Evolutionary conservation across 768 basidiomycete genomes (phyloP), one percentile per base, ranked within the genome.

Genomic region (Lentinula sp.): DNA sequence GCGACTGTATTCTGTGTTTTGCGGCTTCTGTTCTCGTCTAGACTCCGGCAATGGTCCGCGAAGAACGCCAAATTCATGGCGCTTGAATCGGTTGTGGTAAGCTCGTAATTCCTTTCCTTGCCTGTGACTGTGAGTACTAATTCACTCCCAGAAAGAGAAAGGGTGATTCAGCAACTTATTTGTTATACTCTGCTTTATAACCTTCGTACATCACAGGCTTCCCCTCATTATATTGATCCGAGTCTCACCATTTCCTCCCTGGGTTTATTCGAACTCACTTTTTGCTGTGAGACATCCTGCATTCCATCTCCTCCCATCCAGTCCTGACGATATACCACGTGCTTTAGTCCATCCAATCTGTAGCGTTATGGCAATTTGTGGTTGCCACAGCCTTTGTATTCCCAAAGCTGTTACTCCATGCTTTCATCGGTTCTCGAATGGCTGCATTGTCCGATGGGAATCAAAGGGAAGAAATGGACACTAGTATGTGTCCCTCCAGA

Each of bases 211-310:
- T 46, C 31, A 4, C 51, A 61, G 51, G 32, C 75, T 93, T 16
- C 87, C 87, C n/a, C 75, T 93, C 23, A 89, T 95, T 43, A 82
- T 92, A 64, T 80, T 95, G 51, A 87, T 94, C 62, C 85, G 92
- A 13, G 70, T 91, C 21, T 92, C 89, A 3, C 86, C 93, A 4
- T 84, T 95, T 70, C 91, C 91, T 50, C 91, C 93, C 2, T 93
- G 91, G 89, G 88, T 89, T 0, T 95, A 93, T 67, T 84, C 87
- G n/a, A 93, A 92, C 62, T 76, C 86, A 0, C 75, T 94, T 18
- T 91, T 91, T 67, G 85, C 89, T 23, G 89, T 89, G 77, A 2
- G n/a, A n/a, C 23, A 10, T 15, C 28, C 18, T 45, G 49, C 51
- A 16, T n/a, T 31, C 16, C 34, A 18, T 58, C 54, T 53, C 57